These are phyloP conservation scores for Calonectria pteridis DNA, from an alignment of 2,329 filamentous ascomycete species.

Conservation along the genomic window DNA sequence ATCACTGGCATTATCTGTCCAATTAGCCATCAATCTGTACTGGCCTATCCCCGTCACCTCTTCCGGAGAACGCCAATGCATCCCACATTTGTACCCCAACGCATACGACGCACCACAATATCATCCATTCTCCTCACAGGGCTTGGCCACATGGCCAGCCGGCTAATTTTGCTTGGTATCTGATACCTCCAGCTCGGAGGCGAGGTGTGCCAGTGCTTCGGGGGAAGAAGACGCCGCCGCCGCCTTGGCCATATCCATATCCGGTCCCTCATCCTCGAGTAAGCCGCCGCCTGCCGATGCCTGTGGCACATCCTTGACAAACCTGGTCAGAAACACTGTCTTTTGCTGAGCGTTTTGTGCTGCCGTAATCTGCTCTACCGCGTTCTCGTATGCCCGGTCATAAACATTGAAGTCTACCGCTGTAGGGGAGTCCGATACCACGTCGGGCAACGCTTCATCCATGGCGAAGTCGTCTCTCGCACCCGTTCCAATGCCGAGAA, in stretches of 20 bases:
- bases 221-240: constrained; percentile 23
- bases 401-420: constrained; percentile 90
- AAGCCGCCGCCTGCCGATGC: constrained; percentile 49
- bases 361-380: constrained; percentile 79
- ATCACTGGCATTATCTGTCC: constrained; percentile 25
- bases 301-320: constrained; percentile 59
- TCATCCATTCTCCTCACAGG: background rate
- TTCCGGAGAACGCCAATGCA: constrained; percentile 19
- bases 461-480: constrained; percentile 60
- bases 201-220: constrained; percentile 37
- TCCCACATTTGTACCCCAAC: constrained; percentile 13
- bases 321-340: constrained; percentile 63
- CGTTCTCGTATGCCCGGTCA: constrained; percentile 82
- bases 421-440: constrained; percentile 87
- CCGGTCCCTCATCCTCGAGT: constrained; percentile 41
- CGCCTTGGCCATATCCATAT: background rate
- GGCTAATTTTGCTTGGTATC: constrained; percentile 23
- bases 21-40: constrained; percentile 18
- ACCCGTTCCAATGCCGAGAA: constrained; percentile 82
- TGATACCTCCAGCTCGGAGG: constrained; percentile 37
- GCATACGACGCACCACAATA: background rate
- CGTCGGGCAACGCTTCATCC: constrained; percentile 54
- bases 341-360: constrained; percentile 51
- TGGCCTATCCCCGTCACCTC: constrained; percentile 3
- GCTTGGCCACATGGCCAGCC: constrained; percentile 3